Conservation (phyloP, 495 filamentous ascomycete species). For the Aspergillus bridgeri region DNA sequence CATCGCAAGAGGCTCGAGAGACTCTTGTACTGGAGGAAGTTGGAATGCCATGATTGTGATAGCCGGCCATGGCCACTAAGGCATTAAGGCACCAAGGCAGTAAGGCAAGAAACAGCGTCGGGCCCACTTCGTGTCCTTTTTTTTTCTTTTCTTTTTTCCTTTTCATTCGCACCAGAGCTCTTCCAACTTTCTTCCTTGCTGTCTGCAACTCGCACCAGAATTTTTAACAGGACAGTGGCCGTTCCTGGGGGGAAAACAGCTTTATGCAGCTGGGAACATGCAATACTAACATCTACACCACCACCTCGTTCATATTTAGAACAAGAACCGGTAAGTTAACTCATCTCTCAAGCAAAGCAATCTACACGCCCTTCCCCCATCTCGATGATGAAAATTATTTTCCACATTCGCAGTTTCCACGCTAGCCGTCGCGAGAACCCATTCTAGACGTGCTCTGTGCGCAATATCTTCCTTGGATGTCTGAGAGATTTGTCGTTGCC, state of each 20-base stretch:
- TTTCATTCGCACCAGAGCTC: not conserved
- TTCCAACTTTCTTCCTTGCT: not conserved
- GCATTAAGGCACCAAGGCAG: constrained; percentile 1
- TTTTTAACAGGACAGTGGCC: not conserved
- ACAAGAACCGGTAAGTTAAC: not conserved
- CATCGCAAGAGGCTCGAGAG: too few relatives aligned
- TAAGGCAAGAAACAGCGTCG: not conserved
- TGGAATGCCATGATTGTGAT: too few relatives aligned
- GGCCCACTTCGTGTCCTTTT: not conserved
- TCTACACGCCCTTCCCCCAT: constrained; percentile 2
- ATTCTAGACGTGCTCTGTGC: constrained; percentile 34
- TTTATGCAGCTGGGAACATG: constrained; percentile 3
- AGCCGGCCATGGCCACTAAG: too few relatives aligned
- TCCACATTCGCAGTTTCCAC: constrained; percentile 56
- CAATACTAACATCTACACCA: not conserved
- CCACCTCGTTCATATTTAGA: not conserved
- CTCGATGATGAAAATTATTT: constrained; percentile 38
- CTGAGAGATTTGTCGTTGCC: constrained; percentile 22
- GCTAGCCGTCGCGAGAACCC: constrained; percentile 45
- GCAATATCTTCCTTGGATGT: constrained; percentile 41
- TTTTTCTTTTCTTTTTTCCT: constrained; percentile 2
- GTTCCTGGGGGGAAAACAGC: not conserved
- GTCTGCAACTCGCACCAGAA: not conserved
- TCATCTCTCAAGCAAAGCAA: not conserved
- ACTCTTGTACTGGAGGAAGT: too few relatives aligned